These are phyloP conservation scores for Gaertneriomyces sp. DNA, from an alignment of 192 early-diverging fungal species.

Conservation along the genomic window DNA sequence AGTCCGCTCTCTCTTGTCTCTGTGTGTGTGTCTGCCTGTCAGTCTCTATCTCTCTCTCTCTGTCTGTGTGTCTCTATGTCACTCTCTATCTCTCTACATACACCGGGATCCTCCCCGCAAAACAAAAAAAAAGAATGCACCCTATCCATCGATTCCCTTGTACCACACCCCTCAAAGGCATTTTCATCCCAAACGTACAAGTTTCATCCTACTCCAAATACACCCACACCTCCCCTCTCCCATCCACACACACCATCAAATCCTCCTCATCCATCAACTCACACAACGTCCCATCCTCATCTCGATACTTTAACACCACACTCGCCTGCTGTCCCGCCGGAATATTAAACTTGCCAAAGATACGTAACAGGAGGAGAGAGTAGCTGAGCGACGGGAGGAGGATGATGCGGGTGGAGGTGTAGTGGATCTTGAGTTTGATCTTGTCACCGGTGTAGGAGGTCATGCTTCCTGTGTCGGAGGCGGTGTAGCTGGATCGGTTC, in stretches of 20 bases:
- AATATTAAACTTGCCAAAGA: constrained; percentile 62
- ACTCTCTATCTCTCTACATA: too few relatives aligned
- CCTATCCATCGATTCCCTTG: too few relatives aligned
- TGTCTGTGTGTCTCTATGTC: too few relatives aligned
- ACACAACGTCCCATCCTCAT: constrained; percentile 82
- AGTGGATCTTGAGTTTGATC: constrained; percentile 65
- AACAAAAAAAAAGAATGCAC: too few relatives aligned
- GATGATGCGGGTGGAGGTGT: constrained; percentile 62
- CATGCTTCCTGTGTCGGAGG: constrained; percentile 14
- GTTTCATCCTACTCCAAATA: not conserved
- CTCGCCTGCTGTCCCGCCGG: constrained; percentile 2
- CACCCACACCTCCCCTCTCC: constrained; percentile 20
- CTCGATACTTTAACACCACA: constrained; percentile 74
- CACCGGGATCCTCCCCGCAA: too few relatives aligned
- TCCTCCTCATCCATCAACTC: constrained; percentile 90
- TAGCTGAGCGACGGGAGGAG: constrained; percentile 53
- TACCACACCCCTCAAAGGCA: too few relatives aligned
- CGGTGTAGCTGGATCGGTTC: not conserved
- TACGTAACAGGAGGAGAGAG: constrained; percentile 46
- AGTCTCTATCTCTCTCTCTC: too few relatives aligned
- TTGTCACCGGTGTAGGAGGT: constrained; percentile 16
- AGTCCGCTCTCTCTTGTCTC: too few relatives aligned
- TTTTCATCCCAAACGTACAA: too few relatives aligned
- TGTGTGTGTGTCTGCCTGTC: too few relatives aligned
- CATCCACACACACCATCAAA: constrained; percentile 68